Evolutionary conservation across 1,284 basidiomycete genomes (phyloP).

Genomic region (Sanguinoderma infundibulare): DNA sequence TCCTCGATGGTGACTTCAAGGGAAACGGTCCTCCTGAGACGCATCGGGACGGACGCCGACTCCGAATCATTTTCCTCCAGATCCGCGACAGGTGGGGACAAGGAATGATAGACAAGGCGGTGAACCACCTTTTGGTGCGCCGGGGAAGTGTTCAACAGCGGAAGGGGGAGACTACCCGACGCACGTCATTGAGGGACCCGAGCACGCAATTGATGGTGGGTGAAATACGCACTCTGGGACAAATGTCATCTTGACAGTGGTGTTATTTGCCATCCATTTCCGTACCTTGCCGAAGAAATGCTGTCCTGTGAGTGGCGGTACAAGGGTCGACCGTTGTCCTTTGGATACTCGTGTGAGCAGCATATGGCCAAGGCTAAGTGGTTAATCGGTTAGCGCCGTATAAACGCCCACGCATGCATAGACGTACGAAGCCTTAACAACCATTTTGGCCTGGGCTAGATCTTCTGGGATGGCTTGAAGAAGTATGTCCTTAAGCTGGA

Average conservation of each 20-base stretch:
- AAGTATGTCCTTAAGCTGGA: slow-evolving; percentile 24
- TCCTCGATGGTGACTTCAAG: slow-evolving; percentile 33
- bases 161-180: slow-evolving; percentile 48
- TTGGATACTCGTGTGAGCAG: slow-evolving; percentile 47
- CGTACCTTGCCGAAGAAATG: slow-evolving; percentile 48
- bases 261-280: slow-evolving; percentile 48
- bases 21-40: slow-evolving; percentile 24
- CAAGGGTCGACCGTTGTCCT: slow-evolving; percentile 42
- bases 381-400: not conserved
- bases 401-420: not conserved
- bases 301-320: slow-evolving; percentile 55
- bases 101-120: slow-evolving; percentile 59
- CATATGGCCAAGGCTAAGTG: slow-evolving; percentile 58
- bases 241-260: slow-evolving; percentile 46
- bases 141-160: slow-evolving; percentile 42
- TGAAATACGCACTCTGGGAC: slow-evolving; percentile 52
- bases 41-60: not conserved
- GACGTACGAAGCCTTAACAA: slow-evolving; percentile 54
- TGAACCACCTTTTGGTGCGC: slow-evolving; percentile 47
- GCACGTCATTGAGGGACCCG: slow-evolving; percentile 8
- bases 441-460: slow-evolving; percentile 8
- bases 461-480: slow-evolving; percentile 12
- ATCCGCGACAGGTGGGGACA: slow-evolving; percentile 2
- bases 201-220: slow-evolving; percentile 19
- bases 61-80: not conserved